These are phyloP conservation scores for Erythrophleum ivorense DNA, from an alignment of 331 rosid genomes.

Conservation along the genomic window DNA sequence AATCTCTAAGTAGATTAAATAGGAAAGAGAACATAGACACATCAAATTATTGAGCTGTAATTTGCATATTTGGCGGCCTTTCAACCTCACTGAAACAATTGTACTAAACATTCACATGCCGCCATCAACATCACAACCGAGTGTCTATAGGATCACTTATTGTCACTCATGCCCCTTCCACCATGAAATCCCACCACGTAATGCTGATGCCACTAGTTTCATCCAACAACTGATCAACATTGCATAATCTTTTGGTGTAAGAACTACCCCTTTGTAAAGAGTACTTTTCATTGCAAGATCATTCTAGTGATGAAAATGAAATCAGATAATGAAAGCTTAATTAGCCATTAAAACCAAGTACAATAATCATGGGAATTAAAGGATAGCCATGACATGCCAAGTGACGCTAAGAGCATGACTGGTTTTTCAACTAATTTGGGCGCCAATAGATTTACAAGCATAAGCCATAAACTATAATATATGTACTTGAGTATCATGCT, in stretches of 20 bases:
- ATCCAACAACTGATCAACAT: conserved; percentile 28
- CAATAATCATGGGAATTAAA: neutral
- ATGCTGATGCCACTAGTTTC: too few relatives aligned
- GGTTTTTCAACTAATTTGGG: neutral
- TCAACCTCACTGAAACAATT: conserved; percentile 39
- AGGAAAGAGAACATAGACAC: conserved; percentile 2
- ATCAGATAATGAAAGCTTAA: neutral
- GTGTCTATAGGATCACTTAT: neutral
- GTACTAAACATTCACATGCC: conserved; percentile 41
- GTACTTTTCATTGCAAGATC: conserved; percentile 16
- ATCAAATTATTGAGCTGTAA: conserved; percentile 26
- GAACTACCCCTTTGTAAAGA: neutral
- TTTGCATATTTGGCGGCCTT: conserved; percentile 21
- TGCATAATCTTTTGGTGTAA: neutral
- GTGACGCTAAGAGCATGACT: neutral
- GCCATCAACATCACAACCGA: too few relatives aligned
- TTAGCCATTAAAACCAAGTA: neutral
- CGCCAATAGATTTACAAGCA: neutral
- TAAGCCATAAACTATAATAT: neutral
- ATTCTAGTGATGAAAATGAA: conserved; percentile 19
- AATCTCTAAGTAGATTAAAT: neutral
- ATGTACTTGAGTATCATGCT: neutral
- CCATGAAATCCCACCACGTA: neutral
- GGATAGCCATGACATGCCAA: too few relatives aligned
- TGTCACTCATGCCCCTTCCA: conserved; percentile 20